phyloP scores from a whole-genome alignment of 345 rosid species.

The Schrenkiella parvula region DNA sequence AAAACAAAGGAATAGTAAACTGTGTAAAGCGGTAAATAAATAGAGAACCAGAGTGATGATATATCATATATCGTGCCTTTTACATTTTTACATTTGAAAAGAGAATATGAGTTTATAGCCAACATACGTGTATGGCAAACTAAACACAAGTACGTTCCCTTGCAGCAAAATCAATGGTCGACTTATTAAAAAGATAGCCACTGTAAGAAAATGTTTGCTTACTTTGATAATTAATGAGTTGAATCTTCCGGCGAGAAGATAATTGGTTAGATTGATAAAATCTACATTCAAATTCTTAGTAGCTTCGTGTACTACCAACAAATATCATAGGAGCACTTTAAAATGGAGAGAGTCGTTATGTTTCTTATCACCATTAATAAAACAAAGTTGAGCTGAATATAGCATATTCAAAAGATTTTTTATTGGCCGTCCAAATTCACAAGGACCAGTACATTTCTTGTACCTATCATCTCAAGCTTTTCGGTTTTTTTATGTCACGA shows the following conservation, averaged over 20 bases:
- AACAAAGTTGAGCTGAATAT: neutral
- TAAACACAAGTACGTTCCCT: neutral
- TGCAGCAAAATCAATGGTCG: neutral
- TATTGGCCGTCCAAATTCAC: conserved; percentile 9
- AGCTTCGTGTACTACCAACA: neutral
- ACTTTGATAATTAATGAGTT: neutral
- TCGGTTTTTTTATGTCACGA: conserved; percentile 17
- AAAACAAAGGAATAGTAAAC: too few species aligned
- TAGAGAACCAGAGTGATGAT: too few species aligned
- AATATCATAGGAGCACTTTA: neutral
- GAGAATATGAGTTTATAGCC: neutral
- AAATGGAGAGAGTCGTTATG: neutral
- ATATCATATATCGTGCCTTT: neutral
- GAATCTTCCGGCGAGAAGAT: neutral
- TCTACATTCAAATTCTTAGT: neutral
- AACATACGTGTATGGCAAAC: neutral
- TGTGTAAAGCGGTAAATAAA: too few species aligned
- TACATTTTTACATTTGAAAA: neutral
- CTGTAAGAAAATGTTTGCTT: neutral
- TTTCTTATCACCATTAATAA: neutral
- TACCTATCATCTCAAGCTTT: conserved; percentile 12
- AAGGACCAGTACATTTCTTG: conserved; percentile 9
- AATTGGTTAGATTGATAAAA: neutral
- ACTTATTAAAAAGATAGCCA: neutral
- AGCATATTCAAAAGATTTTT: neutral